Base-by-base conservation (phyloP, 1,139 yeast species). In the Diutina catenulata region DNA sequence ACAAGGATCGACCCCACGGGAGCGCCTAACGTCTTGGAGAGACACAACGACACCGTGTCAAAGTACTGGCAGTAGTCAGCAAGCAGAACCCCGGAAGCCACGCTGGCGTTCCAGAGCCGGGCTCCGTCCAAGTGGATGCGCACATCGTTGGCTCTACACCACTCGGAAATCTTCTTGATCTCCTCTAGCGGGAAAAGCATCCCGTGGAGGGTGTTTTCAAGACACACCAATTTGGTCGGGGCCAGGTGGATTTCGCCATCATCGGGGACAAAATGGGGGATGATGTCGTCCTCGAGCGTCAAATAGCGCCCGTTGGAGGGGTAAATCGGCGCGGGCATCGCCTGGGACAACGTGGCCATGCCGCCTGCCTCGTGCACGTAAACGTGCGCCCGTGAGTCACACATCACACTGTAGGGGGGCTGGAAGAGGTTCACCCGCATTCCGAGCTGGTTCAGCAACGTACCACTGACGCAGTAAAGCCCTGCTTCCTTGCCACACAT, bases 201-300 rank as follows among this genome's bases (percentile, higher is more conserved):
- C 1, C 73, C 73, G 44, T 66, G 70, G 38, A 65, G 52, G 16
- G 72, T 65, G 47, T 66, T 66, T 43, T 67, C 73, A 50, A 67
- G 57, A 19, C 66, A 58, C 38, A 67, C 64, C 35, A 67, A 56
- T 43, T 64, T 64, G 13, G 71, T 67, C n/a, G 72, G 71, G 11
- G 70, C 68, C 4, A 56, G 56, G 46, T 67, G 73, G 41, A 66
- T 65, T 40, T 67, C 73, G 1, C 70, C 71, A 42, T 64, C 68
- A 43, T 66, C 71, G 1, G 69, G 67, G n/a, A 64, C 59, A 41
- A 55, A 60, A 43, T 59, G 54, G 23, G 57, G 58, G n/a, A 59
- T 41, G 26, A 62, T 54, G 39, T 64, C 64, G 40, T 62, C 67
- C 36, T 61, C 64, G 29, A 64, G 50, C 2, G 70, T 64, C 43